phyloP scores from a whole-genome alignment of 2,329 filamentous ascomycete genomes.

The Aspergillus pseudoviridinutans region DNA sequence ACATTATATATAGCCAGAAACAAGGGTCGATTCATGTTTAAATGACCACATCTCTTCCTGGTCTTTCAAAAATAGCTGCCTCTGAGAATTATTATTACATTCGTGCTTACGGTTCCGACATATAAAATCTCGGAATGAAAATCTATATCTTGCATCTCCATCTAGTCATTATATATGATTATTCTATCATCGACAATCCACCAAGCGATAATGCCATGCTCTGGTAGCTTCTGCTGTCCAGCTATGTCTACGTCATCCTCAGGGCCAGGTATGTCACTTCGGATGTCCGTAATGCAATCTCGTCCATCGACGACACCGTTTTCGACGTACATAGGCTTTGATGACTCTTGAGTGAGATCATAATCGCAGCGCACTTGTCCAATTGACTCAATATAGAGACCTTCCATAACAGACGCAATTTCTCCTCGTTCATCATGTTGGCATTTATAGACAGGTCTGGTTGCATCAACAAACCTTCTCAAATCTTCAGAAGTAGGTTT shows the following conservation, averaged over 20 bases:
- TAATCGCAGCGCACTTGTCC: slow-evolving; percentile 14
- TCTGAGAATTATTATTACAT: too few relatives aligned
- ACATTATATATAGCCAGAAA: too few relatives aligned
- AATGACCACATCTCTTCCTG: too few relatives aligned
- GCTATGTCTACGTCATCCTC: neutral
- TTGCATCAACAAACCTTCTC: neutral
- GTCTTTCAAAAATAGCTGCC: too few relatives aligned
- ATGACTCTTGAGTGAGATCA: slow-evolving; percentile 4
- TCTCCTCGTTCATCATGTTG: neutral
- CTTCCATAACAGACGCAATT: neutral
- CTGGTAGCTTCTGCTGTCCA: slow-evolving; percentile 5
- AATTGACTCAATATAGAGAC: slow-evolving; percentile 9
- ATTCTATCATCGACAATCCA: slow-evolving; percentile 12
- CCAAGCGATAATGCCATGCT: slow-evolving; percentile 8
- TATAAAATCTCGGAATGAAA: too few relatives aligned
- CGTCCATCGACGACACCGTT: slow-evolving; percentile 1
- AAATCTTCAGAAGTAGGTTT: neutral
- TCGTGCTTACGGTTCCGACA: too few relatives aligned
- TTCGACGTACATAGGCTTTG: slow-evolving; percentile 4
- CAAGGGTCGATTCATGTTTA: too few relatives aligned
- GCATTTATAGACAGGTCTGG: neutral
- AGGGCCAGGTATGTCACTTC: neutral
- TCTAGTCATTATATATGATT: neutral
- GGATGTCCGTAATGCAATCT: slow-evolving; percentile 9
- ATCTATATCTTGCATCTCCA: too few relatives aligned